These are phyloP conservation scores for Trypanosoma vivax DNA, from an alignment of 208 protist species.

Conservation along the genomic window DNA sequence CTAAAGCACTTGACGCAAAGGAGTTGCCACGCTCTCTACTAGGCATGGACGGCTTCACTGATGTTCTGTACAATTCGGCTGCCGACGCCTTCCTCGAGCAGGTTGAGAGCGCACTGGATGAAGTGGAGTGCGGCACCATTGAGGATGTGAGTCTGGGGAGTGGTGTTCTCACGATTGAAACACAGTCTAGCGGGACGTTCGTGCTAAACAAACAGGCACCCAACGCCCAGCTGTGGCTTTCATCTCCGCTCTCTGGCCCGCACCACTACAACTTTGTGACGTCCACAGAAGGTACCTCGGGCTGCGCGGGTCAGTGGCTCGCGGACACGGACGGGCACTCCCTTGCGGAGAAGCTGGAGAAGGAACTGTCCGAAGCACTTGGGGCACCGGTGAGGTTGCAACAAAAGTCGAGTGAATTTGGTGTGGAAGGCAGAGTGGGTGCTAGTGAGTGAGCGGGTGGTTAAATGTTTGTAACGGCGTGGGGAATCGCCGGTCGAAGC, in stretches of 20 bases:
- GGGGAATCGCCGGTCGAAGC: no score
- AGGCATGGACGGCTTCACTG: constrained; percentile 84
- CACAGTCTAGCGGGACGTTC: constrained; percentile 51
- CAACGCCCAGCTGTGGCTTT: constrained; percentile 90
- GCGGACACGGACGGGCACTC: constrained; percentile 64
- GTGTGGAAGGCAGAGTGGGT: not conserved
- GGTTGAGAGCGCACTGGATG: constrained; percentile 53
- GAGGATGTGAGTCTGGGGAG: constrained; percentile 57
- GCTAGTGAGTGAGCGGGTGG: no score
- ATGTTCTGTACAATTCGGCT: constrained; percentile 62
- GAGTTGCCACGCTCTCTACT: constrained; percentile 39
- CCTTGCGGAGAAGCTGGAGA: constrained; percentile 46
- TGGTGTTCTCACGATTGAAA: constrained; percentile 79
- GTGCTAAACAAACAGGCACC: constrained; percentile 92
- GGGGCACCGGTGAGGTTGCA: constrained; percentile 21
- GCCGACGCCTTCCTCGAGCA: constrained; percentile 64
- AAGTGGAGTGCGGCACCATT: constrained; percentile 33
- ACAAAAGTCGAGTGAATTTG: not conserved
- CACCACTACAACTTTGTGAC: constrained; percentile 85
- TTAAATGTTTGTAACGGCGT: no score
- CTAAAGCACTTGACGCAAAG: no score
- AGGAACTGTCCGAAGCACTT: constrained; percentile 61
- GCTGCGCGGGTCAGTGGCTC: no score
- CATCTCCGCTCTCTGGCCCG: constrained; percentile 84
- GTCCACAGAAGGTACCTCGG: constrained; percentile 8